A percentile compares a stretch with the other conserved stretches of the same genome.
These are phyloP conservation scores for Blastomyces parvus DNA, from an alignment of 2,329 filamentous ascomycete genomes.

Conservation along the genomic window DNA sequence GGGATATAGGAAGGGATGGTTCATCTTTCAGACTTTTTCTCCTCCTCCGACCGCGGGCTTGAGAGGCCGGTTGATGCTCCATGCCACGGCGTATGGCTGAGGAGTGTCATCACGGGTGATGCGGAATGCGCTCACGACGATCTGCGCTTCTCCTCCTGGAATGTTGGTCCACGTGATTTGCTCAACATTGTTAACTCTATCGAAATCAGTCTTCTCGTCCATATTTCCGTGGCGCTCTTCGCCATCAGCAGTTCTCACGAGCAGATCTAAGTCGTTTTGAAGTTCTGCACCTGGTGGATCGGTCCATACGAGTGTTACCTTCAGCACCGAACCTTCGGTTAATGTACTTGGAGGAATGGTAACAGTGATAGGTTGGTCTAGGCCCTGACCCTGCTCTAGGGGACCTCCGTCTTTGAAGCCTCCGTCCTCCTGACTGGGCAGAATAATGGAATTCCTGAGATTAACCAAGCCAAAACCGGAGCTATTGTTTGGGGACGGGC, in stretches of 20 bases:
- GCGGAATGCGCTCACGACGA: conserved; percentile 9
- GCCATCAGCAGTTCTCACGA: conserved; percentile 13
- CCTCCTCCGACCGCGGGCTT: not conserved
- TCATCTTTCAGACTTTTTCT: too few relatives aligned
- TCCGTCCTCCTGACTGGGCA: conserved; percentile 9
- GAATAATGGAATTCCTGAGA: conserved; percentile 14
- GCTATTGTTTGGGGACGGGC: conserved; percentile 16
- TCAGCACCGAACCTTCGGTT: conserved; percentile 10
- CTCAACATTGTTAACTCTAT: conserved; percentile 19
- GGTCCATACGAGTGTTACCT: conserved; percentile 18
- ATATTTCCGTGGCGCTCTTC: conserved; percentile 18
- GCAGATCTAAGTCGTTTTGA: conserved; percentile 19
- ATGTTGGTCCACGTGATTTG: conserved; percentile 17
- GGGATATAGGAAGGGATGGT: not conserved
- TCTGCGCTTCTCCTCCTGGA: conserved; percentile 9
- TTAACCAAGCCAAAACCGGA: conserved; percentile 20
- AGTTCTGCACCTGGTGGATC: conserved; percentile 15
- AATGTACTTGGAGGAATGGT: conserved; percentile 6
- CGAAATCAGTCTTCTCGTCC: conserved; percentile 12
- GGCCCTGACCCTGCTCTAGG: conserved; percentile 9
- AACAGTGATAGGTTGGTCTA: conserved; percentile 9
- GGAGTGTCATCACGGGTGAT: conserved; percentile 8
- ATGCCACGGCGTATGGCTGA: conserved; percentile 16
- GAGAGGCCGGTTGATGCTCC: conserved; percentile 13
- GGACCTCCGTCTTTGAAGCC: conserved; percentile 10